Evolutionary conservation across 495 filamentous ascomycete species (phyloP), one percentile per base, ranked within the genome.

Genomic region (Podospora sp.): DNA sequence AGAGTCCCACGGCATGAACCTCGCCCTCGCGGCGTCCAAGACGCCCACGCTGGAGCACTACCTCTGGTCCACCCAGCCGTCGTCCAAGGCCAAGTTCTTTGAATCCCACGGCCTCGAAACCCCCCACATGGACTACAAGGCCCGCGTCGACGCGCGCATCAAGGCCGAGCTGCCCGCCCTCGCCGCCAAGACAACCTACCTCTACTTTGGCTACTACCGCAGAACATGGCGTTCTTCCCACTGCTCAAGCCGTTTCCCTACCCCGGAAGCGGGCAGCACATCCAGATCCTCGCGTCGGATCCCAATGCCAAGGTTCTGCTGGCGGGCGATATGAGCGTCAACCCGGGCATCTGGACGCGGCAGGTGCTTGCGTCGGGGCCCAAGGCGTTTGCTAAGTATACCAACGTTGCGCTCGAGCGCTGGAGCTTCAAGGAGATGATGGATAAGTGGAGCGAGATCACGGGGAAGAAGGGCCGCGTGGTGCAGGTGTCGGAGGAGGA

Each of bases 51-150:
- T 84, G 14, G 72, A 83, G 68, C 82, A 82, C 63, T 83, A 77
- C 61, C 75, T 84, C 64, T 83, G 80, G 81, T 78, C 75, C 52
- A 83, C 81, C 2, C 71, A 83, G 0, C 79, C 82, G 0, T 73
- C 75, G 62, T 68, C 66, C 21, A 68, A 51, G 51, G 61, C 68
- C 35, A 64, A 73, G 21, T 68, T 70, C 26, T 56, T 52, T 21
- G 76, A 73, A 6, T 18, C 16, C 16, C 16, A 22, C 57, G 70
- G 71, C 40, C 68, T 71, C 58, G 8, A 64, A 20, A 65, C 77
- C 14, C 71, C 72, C 22, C 78, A 79, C 69, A 75, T 76, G 52
- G 72, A 76, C 16, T 69, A 61, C 60, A 81, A 81, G 66, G 72
- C 73, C 63, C 64, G 69, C 46, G 68, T 79, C 55, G 79, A 81